Conservation (phyloP, 2,329 filamentous ascomycete genomes). For the Cladosporium sp. region DNA sequence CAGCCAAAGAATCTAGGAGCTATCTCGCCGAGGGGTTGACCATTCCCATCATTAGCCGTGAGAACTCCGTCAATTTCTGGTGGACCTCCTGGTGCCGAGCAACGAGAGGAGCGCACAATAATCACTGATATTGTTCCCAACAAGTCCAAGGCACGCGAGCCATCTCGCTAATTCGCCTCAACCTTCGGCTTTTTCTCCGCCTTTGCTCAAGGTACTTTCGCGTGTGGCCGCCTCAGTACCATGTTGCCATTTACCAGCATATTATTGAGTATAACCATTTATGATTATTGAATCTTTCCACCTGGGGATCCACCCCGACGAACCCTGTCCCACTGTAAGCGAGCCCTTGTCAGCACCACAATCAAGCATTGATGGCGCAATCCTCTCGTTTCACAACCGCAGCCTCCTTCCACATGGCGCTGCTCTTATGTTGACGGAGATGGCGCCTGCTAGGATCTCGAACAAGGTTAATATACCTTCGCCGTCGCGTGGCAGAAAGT, state of each 20-base stretch:
- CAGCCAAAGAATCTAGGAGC: not conserved
- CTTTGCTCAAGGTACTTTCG: not conserved
- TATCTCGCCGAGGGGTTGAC: not conserved
- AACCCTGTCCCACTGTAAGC: not conserved
- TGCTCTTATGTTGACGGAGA: not conserved
- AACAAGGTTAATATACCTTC: not conserved
- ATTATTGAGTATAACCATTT: too few species aligned
- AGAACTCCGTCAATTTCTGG: not conserved
- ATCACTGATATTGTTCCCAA: not conserved
- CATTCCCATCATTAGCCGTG: not conserved
- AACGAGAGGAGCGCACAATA: not conserved
- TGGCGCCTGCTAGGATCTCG: not conserved
- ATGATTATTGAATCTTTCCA: too few species aligned
- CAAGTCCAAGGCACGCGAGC: not conserved
- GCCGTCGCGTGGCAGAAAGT: not conserved
- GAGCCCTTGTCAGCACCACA: not conserved
- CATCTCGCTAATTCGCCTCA: not conserved
- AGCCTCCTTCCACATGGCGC: not conserved
- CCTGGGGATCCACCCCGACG: not conserved
- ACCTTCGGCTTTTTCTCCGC: constrained; percentile 2
- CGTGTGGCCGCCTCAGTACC: not conserved
- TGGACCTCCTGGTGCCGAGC: not conserved
- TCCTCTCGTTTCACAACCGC: not conserved
- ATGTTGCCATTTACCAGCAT: not conserved
- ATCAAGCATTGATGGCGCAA: not conserved